Evolutionary conservation across 2,329 filamentous ascomycete species (phyloP), one percentile per base, ranked within the genome.

Genomic region (Biscogniauxia marginata): DNA sequence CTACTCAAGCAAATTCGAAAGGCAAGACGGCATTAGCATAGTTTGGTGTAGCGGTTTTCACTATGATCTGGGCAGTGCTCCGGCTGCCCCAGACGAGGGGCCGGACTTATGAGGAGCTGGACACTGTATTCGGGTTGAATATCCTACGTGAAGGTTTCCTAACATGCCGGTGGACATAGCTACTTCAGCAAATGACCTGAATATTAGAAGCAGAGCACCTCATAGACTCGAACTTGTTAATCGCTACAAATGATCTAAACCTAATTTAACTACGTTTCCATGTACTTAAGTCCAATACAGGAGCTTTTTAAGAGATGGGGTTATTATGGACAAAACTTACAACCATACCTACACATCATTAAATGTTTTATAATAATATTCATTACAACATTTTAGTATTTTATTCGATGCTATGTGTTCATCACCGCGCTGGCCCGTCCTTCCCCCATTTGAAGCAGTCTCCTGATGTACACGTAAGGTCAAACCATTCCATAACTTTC

Each of bases 401-500:
- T 34, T 11, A 8, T 34, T 4, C 9, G 9, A 11, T 13, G 11
- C 5, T 34, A 13, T 13, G 11, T 7, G n/a, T n/a, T n/a, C n/a
- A 34, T 34, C 30, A 13, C 30, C 8, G 16, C 21, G 9, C 9
- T 22, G 5, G 23, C 22, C 59, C 53, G 3, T 70, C 69, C 52
- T 70, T 54, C 2, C 74, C 74, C 74, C 75, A 75, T 51, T 58
- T 60, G 55, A 76, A 76, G 60, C 74, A 76, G 8, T 61, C 54
- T 2, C 49, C 59, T 9, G 58, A 55, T 1, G 57, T 70, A 49
- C 74, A 75, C 1, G 67, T 58, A 30, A 76, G 63, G 54, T 73
- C 70, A 34, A 76, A 75, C 64, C 72, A 75, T 11, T 66, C 62
- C 66, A 76, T 63, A 0, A 70, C 73, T 1, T 69, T 67, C 2